phyloP scores from a whole-genome alignment of 805 yeast species.

The Torulaspora microellipsoides region DNA sequence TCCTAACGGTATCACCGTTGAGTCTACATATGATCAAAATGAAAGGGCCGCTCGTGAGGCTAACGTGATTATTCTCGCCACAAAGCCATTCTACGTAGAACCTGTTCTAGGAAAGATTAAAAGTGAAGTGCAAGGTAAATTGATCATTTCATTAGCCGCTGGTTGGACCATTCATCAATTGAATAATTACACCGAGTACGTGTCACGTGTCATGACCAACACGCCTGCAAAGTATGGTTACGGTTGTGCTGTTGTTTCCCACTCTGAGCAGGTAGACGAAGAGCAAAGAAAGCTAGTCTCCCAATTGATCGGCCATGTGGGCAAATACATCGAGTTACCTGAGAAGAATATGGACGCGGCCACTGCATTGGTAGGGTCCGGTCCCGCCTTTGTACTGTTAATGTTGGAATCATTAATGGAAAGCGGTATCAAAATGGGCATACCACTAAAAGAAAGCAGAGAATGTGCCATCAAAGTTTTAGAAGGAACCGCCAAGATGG shows the following conservation, averaged over 20 bases:
- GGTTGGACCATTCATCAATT: slow-evolving; percentile 85
- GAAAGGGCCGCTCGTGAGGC: slow-evolving; percentile 56
- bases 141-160: slow-evolving; percentile 80
- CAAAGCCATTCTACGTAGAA: slow-evolving; percentile 80
- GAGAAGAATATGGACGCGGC: slow-evolving; percentile 97
- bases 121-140: slow-evolving; percentile 44
- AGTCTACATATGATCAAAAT: slow-evolving; percentile 51
- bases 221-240: slow-evolving; percentile 91
- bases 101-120: slow-evolving; percentile 51
- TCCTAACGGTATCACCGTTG: slow-evolving; percentile 44
- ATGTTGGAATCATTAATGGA: slow-evolving; percentile 90
- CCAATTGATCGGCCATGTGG: slow-evolving; percentile 56
- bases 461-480: slow-evolving; percentile 89
- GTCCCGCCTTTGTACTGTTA: slow-evolving; percentile 88
- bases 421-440: slow-evolving; percentile 92
- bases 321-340: slow-evolving; percentile 57
- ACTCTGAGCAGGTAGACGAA: slow-evolving; percentile 48
- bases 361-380: slow-evolving; percentile 91
- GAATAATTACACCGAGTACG: slow-evolving; percentile 43
- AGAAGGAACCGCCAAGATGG: slow-evolving; percentile 94
- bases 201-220: slow-evolving; percentile 96
- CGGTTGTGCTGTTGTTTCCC: slow-evolving; percentile 92
- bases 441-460: slow-evolving; percentile 77
- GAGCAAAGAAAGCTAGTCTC: slow-evolving; percentile 36
- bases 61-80: slow-evolving; percentile 72